Evolutionary conservation across 2,329 filamentous ascomycete species (phyloP).

Genomic region (Chaetomium sp.): DNA sequence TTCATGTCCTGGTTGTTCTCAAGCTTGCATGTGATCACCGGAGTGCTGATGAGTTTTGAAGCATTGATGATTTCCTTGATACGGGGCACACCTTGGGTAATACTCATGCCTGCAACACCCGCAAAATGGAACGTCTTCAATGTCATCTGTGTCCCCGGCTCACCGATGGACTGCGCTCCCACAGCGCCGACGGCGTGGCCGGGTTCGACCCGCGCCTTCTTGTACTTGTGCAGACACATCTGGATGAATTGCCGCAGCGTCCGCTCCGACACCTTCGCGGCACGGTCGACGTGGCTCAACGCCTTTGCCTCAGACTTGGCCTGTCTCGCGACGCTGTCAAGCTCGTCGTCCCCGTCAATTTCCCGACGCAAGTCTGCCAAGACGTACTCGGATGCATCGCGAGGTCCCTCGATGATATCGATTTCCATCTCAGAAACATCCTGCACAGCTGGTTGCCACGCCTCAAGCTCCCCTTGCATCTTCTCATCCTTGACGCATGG

Average conservation of each 20-base stretch:
- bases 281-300: conserved; percentile 52
- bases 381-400: conserved; percentile 7
- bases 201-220: conserved; percentile 84
- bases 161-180: conserved; percentile 94
- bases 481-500: conserved; percentile 23
- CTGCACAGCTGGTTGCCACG: conserved; percentile 11
- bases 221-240: conserved; percentile 82
- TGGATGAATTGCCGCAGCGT: conserved; percentile 72
- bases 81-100: conserved; percentile 97
- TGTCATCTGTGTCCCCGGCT: conserved; percentile 98
- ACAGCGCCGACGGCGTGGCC: conserved; percentile 95
- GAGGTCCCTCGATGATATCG: conserved; percentile 13
- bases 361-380: conserved; percentile 10
- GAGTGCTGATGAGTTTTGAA: conserved; percentile 86
- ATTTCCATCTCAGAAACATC: conserved; percentile 14
- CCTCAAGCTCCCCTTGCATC: conserved; percentile 23
- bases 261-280: conserved; percentile 72
- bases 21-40: conserved; percentile 82
- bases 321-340: conserved; percentile 28
- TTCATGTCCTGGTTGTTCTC: conserved; percentile 67
- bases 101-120: conserved; percentile 98
- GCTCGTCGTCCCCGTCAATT: conserved; percentile 2
- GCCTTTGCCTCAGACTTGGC: conserved; percentile 15
- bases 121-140: conserved; percentile 99
- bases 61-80: conserved; percentile 99